These are phyloP conservation scores for Achaetomium macrosporum DNA, from an alignment of 2,329 filamentous ascomycete genomes.

Conservation along the genomic window DNA sequence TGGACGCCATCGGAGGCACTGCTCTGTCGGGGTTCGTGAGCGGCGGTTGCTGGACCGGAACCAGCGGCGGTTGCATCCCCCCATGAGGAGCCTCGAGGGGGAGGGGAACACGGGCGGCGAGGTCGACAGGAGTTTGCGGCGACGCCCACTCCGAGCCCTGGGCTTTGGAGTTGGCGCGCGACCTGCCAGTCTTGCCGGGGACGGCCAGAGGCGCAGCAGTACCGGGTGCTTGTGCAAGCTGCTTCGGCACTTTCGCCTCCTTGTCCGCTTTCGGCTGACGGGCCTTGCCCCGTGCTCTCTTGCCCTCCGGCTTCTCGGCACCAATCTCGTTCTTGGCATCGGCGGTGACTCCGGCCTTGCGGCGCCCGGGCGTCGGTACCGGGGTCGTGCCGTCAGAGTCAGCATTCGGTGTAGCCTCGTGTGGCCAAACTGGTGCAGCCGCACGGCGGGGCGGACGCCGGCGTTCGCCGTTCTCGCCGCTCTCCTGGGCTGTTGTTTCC, in stretches of 20 bases:
- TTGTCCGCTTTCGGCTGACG: conserved; percentile 39
- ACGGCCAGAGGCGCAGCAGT: conserved; percentile 38
- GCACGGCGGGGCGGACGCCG: conserved; percentile 56
- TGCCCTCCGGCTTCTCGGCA: conserved; percentile 39
- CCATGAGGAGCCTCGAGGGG: conserved; percentile 41
- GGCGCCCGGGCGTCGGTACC: conserved; percentile 51
- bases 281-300: conserved; percentile 35
- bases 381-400: conserved; percentile 58
- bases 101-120: conserved; percentile 34
- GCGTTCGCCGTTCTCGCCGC: conserved; percentile 52
- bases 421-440: conserved; percentile 66
- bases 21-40: conserved; percentile 32
- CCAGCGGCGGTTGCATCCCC: conserved; percentile 40
- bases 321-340: conserved; percentile 22
- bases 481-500: conserved; percentile 44
- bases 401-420: conserved; percentile 43
- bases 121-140: conserved; percentile 33
- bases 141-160: conserved; percentile 38
- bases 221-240: conserved; percentile 39
- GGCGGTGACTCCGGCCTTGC: conserved; percentile 34
- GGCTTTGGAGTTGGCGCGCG: conserved; percentile 49
- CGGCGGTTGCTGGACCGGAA: conserved; percentile 27
- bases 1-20: conserved; percentile 31
- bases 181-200: conserved; percentile 41
- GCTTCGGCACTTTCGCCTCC: conserved; percentile 38